A percentile compares a stretch with the other conserved stretches of the same genome.
phyloP scores from a whole-genome alignment of 257 asterid genomes.

The Plantago ovata region DNA sequence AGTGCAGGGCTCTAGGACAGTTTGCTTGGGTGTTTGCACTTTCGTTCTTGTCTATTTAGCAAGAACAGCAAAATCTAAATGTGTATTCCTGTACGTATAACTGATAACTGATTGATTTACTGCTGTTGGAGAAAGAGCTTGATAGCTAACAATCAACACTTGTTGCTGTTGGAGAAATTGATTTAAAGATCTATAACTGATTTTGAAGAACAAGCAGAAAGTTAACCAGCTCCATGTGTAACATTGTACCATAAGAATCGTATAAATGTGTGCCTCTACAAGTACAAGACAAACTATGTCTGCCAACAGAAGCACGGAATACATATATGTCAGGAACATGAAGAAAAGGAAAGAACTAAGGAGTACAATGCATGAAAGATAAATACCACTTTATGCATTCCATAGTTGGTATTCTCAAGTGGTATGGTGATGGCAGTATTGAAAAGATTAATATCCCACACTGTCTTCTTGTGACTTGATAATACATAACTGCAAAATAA shows the following conservation, averaged over 20 bases:
- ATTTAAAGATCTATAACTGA: background rate
- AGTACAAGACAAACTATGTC: background rate
- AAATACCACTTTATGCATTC: conserved; percentile 50
- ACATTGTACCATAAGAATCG: background rate
- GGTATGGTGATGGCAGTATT: conserved; percentile 48
- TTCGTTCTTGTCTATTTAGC: too few species aligned
- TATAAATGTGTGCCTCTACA: conserved; percentile 6
- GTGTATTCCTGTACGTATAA: too few species aligned
- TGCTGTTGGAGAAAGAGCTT: too few species aligned
- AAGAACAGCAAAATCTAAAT: too few species aligned
- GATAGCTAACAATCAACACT: too few species aligned
- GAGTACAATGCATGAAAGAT: conserved; percentile 8
- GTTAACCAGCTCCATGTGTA: background rate
- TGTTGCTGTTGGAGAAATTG: too few species aligned
- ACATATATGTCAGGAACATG: background rate
- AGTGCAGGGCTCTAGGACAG: too few species aligned
- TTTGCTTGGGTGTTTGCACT: too few species aligned
- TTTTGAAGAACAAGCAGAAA: background rate
- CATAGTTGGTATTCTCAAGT: conserved; percentile 35
- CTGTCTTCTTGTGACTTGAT: conserved; percentile 59
- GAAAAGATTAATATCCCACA: conserved; percentile 60
- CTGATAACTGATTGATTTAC: too few species aligned
- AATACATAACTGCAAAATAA: conserved; percentile 58
- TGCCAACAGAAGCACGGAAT: background rate
- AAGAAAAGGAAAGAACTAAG: conserved; percentile 3